Percentiles rank a stretch among this genome's conserved stretches.
phyloP scores from a whole-genome alignment of 371 early-diverging fungal genomes.

The Enteropsectra breve region DNA sequence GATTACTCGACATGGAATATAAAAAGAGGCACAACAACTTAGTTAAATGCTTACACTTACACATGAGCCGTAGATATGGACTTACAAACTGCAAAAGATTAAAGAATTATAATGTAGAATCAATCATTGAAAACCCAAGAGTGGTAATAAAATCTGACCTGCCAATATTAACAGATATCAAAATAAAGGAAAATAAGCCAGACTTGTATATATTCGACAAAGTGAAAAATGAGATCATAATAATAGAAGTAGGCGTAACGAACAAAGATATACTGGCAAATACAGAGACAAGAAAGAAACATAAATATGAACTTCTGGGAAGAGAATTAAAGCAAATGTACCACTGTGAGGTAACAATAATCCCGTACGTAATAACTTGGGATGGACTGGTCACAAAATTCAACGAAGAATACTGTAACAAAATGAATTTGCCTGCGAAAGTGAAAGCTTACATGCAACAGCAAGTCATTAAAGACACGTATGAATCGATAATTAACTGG shows the following conservation, averaged over 20 bases:
- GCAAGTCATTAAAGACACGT: no score
- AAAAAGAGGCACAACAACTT: not conserved
- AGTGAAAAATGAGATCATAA: constrained; percentile 8
- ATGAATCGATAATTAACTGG: no score
- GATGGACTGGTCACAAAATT: constrained; percentile 27
- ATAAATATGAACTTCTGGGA: constrained; percentile 13
- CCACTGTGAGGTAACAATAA: constrained; percentile 8
- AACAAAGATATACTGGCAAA: constrained; percentile 5
- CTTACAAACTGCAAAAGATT: not conserved
- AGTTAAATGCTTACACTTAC: not conserved
- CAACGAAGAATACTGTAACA: constrained; percentile 11
- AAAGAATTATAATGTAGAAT: not conserved
- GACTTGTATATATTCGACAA: constrained; percentile 8
- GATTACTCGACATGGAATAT: not conserved
- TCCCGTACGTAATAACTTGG: constrained; percentile 23
- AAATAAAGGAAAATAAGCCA: not conserved
- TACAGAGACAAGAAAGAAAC: constrained; percentile 10
- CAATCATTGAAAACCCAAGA: not conserved
- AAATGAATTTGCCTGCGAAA: not conserved
- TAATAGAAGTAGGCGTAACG: constrained; percentile 7
- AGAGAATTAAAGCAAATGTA: constrained; percentile 1
- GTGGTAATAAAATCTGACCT: not conserved
- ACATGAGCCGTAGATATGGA: not conserved
- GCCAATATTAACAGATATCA: not conserved
- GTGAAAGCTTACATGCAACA: not conserved